Evolutionary conservation across 2,329 filamentous ascomycete species (phyloP).

Genomic region (Sclerotiophoma versabilis): DNA sequence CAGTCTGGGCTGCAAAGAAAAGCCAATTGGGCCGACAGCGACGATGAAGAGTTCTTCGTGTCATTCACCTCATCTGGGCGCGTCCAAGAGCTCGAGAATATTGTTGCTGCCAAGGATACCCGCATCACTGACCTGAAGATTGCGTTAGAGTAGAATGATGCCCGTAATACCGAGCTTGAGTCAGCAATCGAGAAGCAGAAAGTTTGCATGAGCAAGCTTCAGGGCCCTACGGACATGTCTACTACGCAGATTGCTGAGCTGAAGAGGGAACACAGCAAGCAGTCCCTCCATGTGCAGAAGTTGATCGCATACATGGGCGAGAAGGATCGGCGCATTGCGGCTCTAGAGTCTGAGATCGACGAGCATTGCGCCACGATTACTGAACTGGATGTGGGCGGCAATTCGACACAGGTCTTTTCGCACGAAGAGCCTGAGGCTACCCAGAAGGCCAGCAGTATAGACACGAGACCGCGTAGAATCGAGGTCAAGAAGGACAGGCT

Average conservation of each 20-base stretch:
- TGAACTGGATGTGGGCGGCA: constrained; percentile 13
- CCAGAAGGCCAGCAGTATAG: neutral
- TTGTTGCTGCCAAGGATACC: constrained; percentile 8
- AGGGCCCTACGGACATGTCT: constrained; percentile 2
- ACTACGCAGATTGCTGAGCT: constrained; percentile 5
- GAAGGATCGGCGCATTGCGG: constrained; percentile 23
- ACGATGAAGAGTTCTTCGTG: constrained; percentile 25
- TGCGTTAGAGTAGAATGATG: constrained; percentile 9
- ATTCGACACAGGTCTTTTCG: neutral
- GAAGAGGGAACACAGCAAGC: constrained; percentile 7
- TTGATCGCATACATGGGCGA: constrained; percentile 23
- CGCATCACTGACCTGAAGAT: constrained; percentile 7
- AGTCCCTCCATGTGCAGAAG: constrained; percentile 22
- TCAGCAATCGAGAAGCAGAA: constrained; percentile 9
- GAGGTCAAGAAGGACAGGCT: neutral
- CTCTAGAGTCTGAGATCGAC: constrained; percentile 22
- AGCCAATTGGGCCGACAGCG: constrained; percentile 27
- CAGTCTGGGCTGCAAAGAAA: constrained; percentile 16
- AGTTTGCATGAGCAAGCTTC: constrained; percentile 9
- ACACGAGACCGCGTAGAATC: neutral
- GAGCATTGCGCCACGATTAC: constrained; percentile 14
- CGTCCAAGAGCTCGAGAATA: constrained; percentile 22
- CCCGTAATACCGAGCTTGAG: constrained; percentile 21
- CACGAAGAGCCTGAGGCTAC: neutral
- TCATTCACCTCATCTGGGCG: constrained; percentile 1